Percentiles rank a stretch among this genome's conserved stretches.
phyloP scores from a whole-genome alignment of 2,329 filamentous ascomycete genomes.

The Aspergillus calidoustus region DNA sequence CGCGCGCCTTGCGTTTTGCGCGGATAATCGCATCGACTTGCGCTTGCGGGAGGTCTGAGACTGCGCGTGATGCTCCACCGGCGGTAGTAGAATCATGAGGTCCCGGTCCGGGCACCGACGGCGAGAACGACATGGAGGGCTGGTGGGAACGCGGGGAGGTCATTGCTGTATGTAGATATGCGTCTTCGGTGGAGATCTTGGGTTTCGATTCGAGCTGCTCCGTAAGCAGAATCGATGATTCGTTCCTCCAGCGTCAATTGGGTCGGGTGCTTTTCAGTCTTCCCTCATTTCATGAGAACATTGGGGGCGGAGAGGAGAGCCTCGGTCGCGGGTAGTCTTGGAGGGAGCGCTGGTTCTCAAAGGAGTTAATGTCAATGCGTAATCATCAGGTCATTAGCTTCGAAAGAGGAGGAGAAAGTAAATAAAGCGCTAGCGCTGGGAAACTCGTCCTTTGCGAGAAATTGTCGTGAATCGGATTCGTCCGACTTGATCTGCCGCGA shows the following conservation, averaged over 20 bases:
- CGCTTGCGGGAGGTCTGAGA: slow-evolving; percentile 49
- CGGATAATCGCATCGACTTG: slow-evolving; percentile 54
- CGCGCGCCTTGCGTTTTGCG: slow-evolving; percentile 53
- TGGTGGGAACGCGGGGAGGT: slow-evolving; percentile 38
- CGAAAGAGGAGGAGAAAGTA: neutral
- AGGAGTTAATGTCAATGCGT: neutral
- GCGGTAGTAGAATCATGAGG: slow-evolving; percentile 15
- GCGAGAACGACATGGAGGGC: slow-evolving; percentile 35
- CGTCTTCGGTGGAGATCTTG: neutral
- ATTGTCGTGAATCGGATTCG: neutral
- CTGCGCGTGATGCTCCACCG: slow-evolving; percentile 30
- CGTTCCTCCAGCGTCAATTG: neutral
- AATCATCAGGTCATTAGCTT: neutral
- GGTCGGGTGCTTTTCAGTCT: neutral
- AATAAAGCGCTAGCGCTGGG: neutral
- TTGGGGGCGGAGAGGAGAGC: neutral
- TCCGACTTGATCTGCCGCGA: neutral
- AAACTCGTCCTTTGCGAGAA: neutral
- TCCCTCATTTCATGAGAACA: neutral
- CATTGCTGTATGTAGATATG: neutral
- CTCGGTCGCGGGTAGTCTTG: neutral
- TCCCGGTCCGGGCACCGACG: slow-evolving; percentile 30
- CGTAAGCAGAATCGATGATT: too few species aligned
- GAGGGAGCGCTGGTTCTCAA: neutral
- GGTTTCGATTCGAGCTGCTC: neutral